These are phyloP conservation scores for Chrysosporium queenslandicum DNA, from an alignment of 2,329 filamentous ascomycete genomes.

Conservation along the genomic window DNA sequence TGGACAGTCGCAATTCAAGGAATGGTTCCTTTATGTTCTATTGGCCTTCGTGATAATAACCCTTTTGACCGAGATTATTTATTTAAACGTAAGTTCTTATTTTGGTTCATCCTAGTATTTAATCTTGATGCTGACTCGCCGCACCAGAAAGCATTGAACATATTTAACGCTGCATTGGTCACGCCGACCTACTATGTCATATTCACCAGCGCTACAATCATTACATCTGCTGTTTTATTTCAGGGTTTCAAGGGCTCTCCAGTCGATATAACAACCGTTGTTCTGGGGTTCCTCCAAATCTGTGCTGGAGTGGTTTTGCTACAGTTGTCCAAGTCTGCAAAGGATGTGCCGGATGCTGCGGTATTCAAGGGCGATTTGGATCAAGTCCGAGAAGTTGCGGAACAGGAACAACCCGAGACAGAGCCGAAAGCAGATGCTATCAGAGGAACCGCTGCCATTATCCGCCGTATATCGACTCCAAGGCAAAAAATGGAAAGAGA, in stretches of 20 bases:
- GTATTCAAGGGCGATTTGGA: conserved; percentile 89
- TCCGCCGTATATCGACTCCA: conserved; percentile 67
- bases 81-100: conserved; percentile 66
- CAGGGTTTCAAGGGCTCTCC: conserved; percentile 83
- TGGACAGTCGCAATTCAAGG: conserved; percentile 80
- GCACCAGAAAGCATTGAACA: conserved; percentile 85
- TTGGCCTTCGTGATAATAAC: conserved; percentile 86
- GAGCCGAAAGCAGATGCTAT: conserved; percentile 96
- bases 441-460: conserved; percentile 76
- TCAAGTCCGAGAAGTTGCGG: conserved; percentile 87
- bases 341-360: conserved; percentile 87
- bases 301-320: conserved; percentile 85
- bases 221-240: conserved; percentile 87
- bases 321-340: conserved; percentile 95
- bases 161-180: conserved; percentile 93
- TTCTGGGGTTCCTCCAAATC: conserved; percentile 88
- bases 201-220: conserved; percentile 91
- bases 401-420: conserved; percentile 90
- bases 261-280: conserved; percentile 71
- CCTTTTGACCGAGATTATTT: conserved; percentile 86
- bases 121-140: not conserved
- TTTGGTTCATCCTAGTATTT: not conserved
- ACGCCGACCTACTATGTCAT: conserved; percentile 98
- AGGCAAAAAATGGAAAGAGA: conserved; percentile 69
- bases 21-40: conserved; percentile 93